Evolutionary conservation across 1,139 yeast genomes (phyloP).

Genomic region (Debaryomyces coudertii): DNA sequence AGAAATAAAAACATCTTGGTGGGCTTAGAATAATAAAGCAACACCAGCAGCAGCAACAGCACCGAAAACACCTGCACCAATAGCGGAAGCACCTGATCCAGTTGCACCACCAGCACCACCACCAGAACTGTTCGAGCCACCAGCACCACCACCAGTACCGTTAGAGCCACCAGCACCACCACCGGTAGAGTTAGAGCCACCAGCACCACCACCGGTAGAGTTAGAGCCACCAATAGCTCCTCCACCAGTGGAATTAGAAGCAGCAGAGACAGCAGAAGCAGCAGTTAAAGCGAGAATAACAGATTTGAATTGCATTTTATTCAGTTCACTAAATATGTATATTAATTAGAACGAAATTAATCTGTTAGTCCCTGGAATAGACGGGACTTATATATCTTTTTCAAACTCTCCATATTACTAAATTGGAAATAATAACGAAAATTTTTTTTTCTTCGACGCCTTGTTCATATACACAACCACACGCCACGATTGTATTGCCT

Average conservation of each 20-base stretch:
- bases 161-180: constrained; percentile 39
- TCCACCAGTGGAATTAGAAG: constrained; percentile 28
- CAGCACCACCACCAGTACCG: constrained; percentile 35
- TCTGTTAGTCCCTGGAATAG: constrained; percentile 5
- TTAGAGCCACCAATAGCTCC: constrained; percentile 40
- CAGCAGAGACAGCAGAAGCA: constrained; percentile 47
- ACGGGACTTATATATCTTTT: constrained; percentile 8
- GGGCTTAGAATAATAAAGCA: constrained; percentile 45
- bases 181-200: constrained; percentile 35
- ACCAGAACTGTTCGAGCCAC: constrained; percentile 30
- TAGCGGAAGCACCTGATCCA: constrained; percentile 27
- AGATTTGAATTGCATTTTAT: constrained; percentile 50
- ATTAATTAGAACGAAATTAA: too few relatives aligned
- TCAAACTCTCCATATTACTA: constrained; percentile 8
- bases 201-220: constrained; percentile 44
- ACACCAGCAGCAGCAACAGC: constrained; percentile 52
- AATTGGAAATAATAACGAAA: constrained; percentile 9
- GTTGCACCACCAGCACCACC: constrained; percentile 17
- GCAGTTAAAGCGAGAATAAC: constrained; percentile 50
- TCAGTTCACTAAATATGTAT: constrained; percentile 4
- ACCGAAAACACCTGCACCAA: constrained; percentile 39
- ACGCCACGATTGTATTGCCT: constrained; percentile 6
- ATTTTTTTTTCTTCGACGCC: constrained; percentile 7
- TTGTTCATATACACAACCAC: constrained; percentile 8
- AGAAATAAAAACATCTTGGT: not conserved